Base-by-base conservation (phyloP, 2,329 filamentous ascomycete genomes). In the Aspergillus felis region DNA sequence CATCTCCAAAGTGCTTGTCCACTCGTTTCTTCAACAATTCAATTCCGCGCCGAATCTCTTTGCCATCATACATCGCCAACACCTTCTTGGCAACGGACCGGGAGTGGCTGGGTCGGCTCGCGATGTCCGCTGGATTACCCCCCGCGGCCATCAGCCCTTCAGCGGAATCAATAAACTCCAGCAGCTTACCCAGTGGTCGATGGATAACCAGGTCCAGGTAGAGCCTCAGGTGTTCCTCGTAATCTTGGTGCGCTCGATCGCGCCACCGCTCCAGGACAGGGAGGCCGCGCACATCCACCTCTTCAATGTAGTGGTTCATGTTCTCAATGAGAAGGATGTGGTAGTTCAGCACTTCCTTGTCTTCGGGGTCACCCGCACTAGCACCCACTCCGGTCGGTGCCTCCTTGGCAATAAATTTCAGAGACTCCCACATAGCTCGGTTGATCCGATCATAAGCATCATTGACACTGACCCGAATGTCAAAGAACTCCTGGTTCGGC, bases 291-390 rank as follows among this genome's bases (percentile, higher is more conserved):
- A 88, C 78, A 64, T 96, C 91, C 8, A 96, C 89, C 73, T 97
- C 92, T 71, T 97, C 92, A 10, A 94, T 81, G 76, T 96, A 97
- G 75, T 96, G 92, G 70, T 97, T 95, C 92, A 97, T 97, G 74
- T 99, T 99, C 75, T 99, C 93, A 65, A 99, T 97, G 54, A 97
- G 82, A 35, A 97, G 82, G 67, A 99, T 96, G 74, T 97, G 92
- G 77, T 96, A 96, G 77, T 97, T 97, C 59, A 99, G 84, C 4
- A 92, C 91, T 74, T 97, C 92, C 76, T 99, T 97, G 71, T 97
- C 94, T 73, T 97, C 94, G 1, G 85, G 83, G 66, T 90, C 87
- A n/a, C 80, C 79, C 20, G 76, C 77, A 64, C 78, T 73, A 48
- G 77, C 72, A 63, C 80, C 72, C 60, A 79, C 72, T 57, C 71